These are phyloP conservation scores for Pterula multifida DNA, from an alignment of 1,284 basidiomycete genomes.

Conservation along the genomic window DNA sequence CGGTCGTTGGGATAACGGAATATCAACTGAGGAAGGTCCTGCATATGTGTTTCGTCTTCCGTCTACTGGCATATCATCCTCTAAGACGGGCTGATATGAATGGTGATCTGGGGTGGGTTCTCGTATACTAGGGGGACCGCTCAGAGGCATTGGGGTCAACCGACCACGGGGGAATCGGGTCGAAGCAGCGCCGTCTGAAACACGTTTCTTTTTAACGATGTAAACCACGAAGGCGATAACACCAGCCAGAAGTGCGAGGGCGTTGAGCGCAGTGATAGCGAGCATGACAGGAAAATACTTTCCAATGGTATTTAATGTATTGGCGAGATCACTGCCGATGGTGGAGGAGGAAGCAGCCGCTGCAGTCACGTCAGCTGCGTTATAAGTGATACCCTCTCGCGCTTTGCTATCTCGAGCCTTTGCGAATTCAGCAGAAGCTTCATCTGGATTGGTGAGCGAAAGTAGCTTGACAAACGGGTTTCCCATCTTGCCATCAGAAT, in stretches of 20 bases:
- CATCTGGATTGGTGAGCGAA: constrained; percentile 50
- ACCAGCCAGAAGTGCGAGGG: constrained; percentile 49
- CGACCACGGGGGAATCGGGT: constrained; percentile 34
- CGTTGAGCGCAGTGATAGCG: constrained; percentile 61
- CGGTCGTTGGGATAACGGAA: constrained; percentile 10
- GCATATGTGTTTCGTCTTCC: background rate
- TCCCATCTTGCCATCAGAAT: constrained; percentile 47
- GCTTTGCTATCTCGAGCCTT: constrained; percentile 48
- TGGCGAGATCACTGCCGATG: constrained; percentile 40
- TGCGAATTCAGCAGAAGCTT: constrained; percentile 62
- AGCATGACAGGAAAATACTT: constrained; percentile 58
- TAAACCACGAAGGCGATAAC: constrained; percentile 37
- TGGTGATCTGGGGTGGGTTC: background rate
- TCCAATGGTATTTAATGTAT: constrained; percentile 46
- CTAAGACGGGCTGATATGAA: background rate
- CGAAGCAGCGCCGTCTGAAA: constrained; percentile 11
- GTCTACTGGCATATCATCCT: constrained; percentile 4
- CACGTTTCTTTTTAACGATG: constrained; percentile 22
- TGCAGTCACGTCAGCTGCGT: constrained; percentile 35
- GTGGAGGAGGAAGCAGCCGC: constrained; percentile 30
- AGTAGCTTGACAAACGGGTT: constrained; percentile 67
- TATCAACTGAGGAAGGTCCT: background rate
- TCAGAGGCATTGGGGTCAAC: constrained; percentile 39
- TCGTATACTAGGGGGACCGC: background rate
- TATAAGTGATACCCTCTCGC: constrained; percentile 55